These are phyloP conservation scores for Pseudocercospora macadamiae DNA, from an alignment of 2,329 filamentous ascomycete species.

Conservation along the genomic window DNA sequence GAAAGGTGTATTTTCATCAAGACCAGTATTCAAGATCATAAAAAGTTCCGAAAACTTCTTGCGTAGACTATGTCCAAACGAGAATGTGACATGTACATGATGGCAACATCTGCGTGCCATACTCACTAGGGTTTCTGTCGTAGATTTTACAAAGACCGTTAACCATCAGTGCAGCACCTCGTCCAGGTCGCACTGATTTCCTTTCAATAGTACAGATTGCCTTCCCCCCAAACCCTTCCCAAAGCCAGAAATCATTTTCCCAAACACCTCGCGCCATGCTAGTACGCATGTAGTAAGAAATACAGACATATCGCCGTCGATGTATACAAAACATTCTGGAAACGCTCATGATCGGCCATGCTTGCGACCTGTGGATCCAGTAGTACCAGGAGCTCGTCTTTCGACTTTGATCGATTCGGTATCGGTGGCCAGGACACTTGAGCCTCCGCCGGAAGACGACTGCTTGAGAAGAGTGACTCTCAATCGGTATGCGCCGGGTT, in stretches of 20 bases:
- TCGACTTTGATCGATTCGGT: slow-evolving; percentile 38
- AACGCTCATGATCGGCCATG: slow-evolving; percentile 18
- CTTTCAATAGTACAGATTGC: neutral
- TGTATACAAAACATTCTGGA: slow-evolving; percentile 6
- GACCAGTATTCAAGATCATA: neutral
- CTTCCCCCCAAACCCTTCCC: neutral
- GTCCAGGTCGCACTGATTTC: neutral
- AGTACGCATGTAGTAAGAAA: slow-evolving; percentile 12
- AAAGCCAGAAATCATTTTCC: slow-evolving; percentile 1
- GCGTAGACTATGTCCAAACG: neutral
- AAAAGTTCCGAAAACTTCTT: neutral
- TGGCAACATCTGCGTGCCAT: neutral
- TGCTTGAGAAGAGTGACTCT: slow-evolving; percentile 37
- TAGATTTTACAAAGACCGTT: slow-evolving; percentile 2
- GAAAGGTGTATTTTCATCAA: neutral
- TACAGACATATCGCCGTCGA: slow-evolving; percentile 2
- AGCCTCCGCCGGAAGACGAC: slow-evolving; percentile 27
- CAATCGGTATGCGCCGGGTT: slow-evolving; percentile 36
- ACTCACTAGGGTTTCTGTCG: neutral
- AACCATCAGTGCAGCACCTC: neutral
- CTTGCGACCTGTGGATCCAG: slow-evolving; percentile 17
- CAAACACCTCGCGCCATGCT: slow-evolving; percentile 21
- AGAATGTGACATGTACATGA: slow-evolving; percentile 1
- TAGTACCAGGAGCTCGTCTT: slow-evolving; percentile 21
- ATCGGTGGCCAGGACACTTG: slow-evolving; percentile 32